Evolutionary conservation across 768 basidiomycete genomes (phyloP), one percentile per base, ranked within the genome.

Genomic region (Podaxis sp.): DNA sequence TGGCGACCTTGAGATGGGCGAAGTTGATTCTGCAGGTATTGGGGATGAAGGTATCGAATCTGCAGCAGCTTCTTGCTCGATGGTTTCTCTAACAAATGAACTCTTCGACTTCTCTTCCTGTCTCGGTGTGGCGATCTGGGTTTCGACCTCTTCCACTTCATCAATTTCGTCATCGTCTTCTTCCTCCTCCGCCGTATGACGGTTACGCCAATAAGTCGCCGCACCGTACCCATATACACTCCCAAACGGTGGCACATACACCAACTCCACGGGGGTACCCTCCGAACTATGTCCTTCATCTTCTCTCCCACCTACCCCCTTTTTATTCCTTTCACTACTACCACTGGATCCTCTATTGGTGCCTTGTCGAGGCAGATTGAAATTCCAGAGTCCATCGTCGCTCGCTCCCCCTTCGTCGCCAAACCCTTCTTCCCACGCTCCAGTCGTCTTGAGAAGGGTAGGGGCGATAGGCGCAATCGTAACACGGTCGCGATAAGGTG

Each of bases 371-470:
- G 60, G 52, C 2, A 26, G 30, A 56, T 62, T 66, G 55, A 51
- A 66, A 20, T 71, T 66, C 66, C 74, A 69, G 53, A 69, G 62
- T 33, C 69, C 70, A 63, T 76, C 78, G 54, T 77, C 74, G 36
- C 78, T 77, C 8, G 63, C 68, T 20, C 72, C 78, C 7, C 77
- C 77, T 48, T 82, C 80, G 58, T 83, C 81, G 4, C 81, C 79
- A 55, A 82, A 80, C 2, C 80, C 75, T 60, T 82, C 81, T n/a
- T 74, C 70, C 82, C 83, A 83, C 11, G 80, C 76, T 1, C 82
- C 79, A 10, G 80, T 84, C 17, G 92, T 92, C 78, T 99, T 99
- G 66, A 99, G 81, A 51, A 92, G 83, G 4, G 97, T 96, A 7
- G 85, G 84, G 33, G 83, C 79, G 63, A 83, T 83, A 12, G 76